Conservation (phyloP, 257 asterid genomes). For the Gardenia jasminoides region DNA sequence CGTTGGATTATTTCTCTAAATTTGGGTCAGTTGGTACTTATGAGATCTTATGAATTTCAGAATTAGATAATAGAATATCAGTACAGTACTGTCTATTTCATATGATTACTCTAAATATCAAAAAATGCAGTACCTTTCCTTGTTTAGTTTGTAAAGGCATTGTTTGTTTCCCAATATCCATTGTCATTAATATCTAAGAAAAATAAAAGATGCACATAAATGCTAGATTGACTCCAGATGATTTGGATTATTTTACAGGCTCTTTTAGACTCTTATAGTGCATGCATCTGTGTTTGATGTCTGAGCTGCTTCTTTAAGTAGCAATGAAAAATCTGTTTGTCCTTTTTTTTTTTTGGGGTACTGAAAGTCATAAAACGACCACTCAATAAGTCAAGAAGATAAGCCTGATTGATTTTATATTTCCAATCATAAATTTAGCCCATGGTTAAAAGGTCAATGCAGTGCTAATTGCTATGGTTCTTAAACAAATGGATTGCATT, state of each 20-base stretch:
- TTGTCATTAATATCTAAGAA: no score
- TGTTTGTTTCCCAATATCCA: not conserved
- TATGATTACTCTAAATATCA: not conserved
- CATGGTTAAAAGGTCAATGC: no score
- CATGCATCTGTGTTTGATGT: not conserved
- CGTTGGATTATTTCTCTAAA: slow-evolving; percentile 70
- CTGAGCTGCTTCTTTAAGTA: not conserved
- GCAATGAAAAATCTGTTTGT: not conserved
- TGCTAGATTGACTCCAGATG: not conserved
- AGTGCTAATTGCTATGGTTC: no score
- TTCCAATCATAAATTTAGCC: no score
- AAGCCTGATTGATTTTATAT: not conserved
- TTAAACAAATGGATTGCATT: no score
- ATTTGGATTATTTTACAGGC: not conserved
- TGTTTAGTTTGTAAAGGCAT: not conserved
- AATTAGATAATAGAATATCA: not conserved
- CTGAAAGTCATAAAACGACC: not conserved
- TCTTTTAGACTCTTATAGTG: not conserved
- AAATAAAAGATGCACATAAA: not conserved
- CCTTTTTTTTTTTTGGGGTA: not conserved
- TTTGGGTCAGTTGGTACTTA: slow-evolving; percentile 62
- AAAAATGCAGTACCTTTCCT: not conserved
- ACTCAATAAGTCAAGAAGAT: not conserved
- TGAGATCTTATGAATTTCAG: slow-evolving; percentile 3
- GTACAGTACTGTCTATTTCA: not conserved